Evolutionary conservation across 164 flowering plant species (phyloP).

Genomic region (Dillenia suffruticosa): DNA sequence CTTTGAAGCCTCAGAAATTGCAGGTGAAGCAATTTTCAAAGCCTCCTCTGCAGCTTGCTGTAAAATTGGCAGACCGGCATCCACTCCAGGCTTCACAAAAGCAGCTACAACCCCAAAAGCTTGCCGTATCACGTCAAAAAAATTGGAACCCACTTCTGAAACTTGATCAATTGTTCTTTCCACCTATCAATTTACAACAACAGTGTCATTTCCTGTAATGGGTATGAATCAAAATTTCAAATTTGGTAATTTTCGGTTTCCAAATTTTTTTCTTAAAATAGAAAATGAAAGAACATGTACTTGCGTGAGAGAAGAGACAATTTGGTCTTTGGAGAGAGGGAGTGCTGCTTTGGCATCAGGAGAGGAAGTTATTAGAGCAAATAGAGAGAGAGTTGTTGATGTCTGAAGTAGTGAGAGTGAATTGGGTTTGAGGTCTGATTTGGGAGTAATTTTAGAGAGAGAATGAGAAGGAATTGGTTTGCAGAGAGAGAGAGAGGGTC

Average conservation of each 20-base stretch:
- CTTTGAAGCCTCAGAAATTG: slow-evolving; percentile 67
- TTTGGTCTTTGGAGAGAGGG: slow-evolving; percentile 63
- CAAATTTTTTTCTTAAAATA: not conserved
- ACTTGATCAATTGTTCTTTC: slow-evolving; percentile 69
- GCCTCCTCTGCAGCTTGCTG: slow-evolving; percentile 72
- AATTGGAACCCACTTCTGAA: slow-evolving; percentile 49
- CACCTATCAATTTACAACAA: slow-evolving; percentile 38
- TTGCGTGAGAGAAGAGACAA: slow-evolving; percentile 62
- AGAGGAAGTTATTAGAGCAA: slow-evolving; percentile 48
- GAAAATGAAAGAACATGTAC: slow-evolving; percentile 22
- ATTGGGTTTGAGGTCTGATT: slow-evolving; percentile 19
- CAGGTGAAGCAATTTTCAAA: slow-evolving; percentile 67
- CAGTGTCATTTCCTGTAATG: not conserved
- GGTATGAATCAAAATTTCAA: not conserved
- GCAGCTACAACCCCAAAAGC: slow-evolving; percentile 34
- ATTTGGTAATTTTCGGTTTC: not conserved
- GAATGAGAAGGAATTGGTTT: slow-evolving; percentile 1
- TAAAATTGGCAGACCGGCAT: slow-evolving; percentile 52
- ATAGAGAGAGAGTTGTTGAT: slow-evolving; percentile 42
- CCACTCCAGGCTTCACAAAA: slow-evolving; percentile 68
- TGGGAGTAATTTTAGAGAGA: slow-evolving; percentile 13
- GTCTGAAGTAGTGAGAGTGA: slow-evolving; percentile 34
- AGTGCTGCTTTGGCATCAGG: slow-evolving; percentile 69
- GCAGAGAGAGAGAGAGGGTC: slow-evolving; percentile 14
- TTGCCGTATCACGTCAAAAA: slow-evolving; percentile 33